Evolutionary conservation across 2,329 filamentous ascomycete genomes (phyloP), one percentile per base, ranked within the genome.

Genomic region (Canariomyces notabilis): DNA sequence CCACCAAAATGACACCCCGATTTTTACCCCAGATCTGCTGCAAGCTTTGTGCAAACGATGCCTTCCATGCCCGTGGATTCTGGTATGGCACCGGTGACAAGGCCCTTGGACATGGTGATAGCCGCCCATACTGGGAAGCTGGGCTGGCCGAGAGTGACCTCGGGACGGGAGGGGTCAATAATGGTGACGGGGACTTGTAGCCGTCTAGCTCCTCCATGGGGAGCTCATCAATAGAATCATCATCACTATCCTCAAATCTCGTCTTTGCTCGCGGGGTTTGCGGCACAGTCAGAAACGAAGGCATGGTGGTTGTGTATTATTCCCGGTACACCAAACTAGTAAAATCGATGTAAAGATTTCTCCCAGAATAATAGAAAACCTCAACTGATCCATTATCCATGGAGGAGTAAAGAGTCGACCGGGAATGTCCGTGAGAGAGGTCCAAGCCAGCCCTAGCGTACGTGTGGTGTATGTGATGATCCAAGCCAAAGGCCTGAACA

Each of bases 1-100:
- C 71, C 35, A 95, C 87, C 36, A 89, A 71, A 18, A 85, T 70
- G 16, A 90, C 75, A 2, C 87, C 86, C 55, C 84, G 83, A 59
- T 93, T 89, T 44, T 71, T 68, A 4, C 66, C 53, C 83, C 84
- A 89, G 53, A 79, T 67, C 18, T 49, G 51, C 18, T 53, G 42
- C 48, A 60, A 51, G 9, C 71, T 36, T 3, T 57, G 55, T 29
- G 33, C 3, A 52, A 53, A 31, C 3, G 18, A 11, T 12, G 37
- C 31, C 26, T 26, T 48, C 21, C 42, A 46, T 14, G 51, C 55
- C 48, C 22, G 54, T 47, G 19, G 50, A 2, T 59, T 61, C 5
- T 64, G 48, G 9, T 37, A 34, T 4, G 49, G 53, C 1, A 34
- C 39, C 11, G 50, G 48, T 3, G 56, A 55, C 0, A 34, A 29